Conservation (phyloP, 129 eudicot species). For the Silybum marianum region DNA sequence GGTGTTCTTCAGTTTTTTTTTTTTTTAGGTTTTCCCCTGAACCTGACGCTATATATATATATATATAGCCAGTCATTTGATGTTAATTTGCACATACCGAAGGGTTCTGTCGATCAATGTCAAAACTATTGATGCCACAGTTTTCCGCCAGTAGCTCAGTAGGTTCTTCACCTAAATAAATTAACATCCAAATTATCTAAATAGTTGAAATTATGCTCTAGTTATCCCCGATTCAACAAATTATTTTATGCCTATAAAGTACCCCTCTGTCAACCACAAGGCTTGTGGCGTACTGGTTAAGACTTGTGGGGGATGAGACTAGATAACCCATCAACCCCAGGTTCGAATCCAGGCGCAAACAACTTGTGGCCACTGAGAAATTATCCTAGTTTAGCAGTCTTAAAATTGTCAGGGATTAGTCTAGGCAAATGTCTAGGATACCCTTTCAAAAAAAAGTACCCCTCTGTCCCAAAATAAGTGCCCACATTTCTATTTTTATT, state of each 20-base stretch:
- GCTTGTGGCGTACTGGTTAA: no score
- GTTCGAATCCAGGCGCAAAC: no score
- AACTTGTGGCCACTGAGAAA: no score
- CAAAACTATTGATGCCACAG: constrained; percentile 92
- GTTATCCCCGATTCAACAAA: not conserved
- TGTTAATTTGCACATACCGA: constrained; percentile 55
- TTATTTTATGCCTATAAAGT: not conserved
- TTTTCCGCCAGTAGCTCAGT: constrained; percentile 81
- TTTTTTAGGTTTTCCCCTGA: no score
- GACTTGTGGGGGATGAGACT: no score
- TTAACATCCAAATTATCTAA: constrained; percentile 13
- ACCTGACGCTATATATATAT: not conserved
- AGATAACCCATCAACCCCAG: no score
- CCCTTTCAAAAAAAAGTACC: no score
- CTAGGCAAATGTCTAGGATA: no score
- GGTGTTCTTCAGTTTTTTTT: no score
- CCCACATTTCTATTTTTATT: not conserved
- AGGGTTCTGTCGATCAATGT: constrained; percentile 82
- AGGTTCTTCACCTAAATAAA: constrained; percentile 61
- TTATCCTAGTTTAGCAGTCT: no score
- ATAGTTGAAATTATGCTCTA: not conserved
- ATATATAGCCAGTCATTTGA: not conserved
- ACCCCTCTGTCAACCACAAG: no score
- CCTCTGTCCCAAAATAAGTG: not conserved
- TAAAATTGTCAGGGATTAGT: no score